Evolutionary conservation across 176 grass and related monocot species (phyloP), one percentile per base, ranked within the genome.

Genomic region (Leersia perrieri): DNA sequence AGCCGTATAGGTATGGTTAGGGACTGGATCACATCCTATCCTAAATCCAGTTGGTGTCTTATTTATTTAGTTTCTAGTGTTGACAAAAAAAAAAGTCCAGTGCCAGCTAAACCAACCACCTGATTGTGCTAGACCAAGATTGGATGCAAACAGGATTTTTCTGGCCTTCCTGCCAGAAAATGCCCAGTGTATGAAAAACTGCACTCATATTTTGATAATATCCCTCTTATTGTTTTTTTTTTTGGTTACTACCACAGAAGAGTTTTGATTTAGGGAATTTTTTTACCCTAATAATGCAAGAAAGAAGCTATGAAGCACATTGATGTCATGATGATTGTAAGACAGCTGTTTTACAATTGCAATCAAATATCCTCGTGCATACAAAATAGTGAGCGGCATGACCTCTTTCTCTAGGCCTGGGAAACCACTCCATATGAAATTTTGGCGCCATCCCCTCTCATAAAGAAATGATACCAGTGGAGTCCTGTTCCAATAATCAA

Each of bases 371-470:
- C 1, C 11, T 75, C 33, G 68, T 58, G 66, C 11, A 70, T 32
- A 32, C 15, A 85, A 83, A 70, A 82, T 70, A 87, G 10, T 62
- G 10, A 67, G 82, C 7, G 11, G 39, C 28, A 72, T 71, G 57
- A 98, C 95, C 95, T 98, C 95, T 92, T 20, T 92, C 77, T 93
- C 88, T 57, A 83, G 81, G 30, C 95, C 92, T 68, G 95, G 95
- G 53, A 98, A 94, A 78, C 95, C 95, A 83, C 86, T 86, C 95
- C 95, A 98, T 44, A 88, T 16, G 28, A 98, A 98, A 91, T 91
- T 98, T 80, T 93, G 95, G 18, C 95, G 90, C 92, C 95, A 98
- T 40, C 95, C 95, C 87, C 92, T 92, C 66, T 98, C 92, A 66
- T 98, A 98, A 65, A 98, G 88, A 92, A 91, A 98, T 26, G 92